phyloP scores from a whole-genome alignment of 2,329 filamentous ascomycete genomes.

The Fusarium sp. region DNA sequence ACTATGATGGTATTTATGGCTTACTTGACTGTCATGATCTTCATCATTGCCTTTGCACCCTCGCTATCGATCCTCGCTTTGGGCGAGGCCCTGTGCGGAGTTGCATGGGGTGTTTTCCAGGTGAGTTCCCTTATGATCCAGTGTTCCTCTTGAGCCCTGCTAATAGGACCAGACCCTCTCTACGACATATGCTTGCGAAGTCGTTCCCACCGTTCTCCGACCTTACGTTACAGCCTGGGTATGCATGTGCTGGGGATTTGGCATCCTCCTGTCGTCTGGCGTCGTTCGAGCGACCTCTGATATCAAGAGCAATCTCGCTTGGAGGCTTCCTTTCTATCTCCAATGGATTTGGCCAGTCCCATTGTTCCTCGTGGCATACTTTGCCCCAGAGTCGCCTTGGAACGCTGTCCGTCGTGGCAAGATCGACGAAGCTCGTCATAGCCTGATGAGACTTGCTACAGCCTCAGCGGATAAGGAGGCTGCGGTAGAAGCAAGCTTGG shows the following conservation, averaged over 20 bases:
- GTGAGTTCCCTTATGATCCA: background rate
- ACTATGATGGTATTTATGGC: slow-evolving; percentile 18
- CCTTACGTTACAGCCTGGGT: slow-evolving; percentile 55
- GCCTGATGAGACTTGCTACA: slow-evolving; percentile 2
- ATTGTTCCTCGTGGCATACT: background rate
- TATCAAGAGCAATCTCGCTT: slow-evolving; percentile 49
- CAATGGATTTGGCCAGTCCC: slow-evolving; percentile 47
- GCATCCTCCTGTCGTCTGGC: slow-evolving; percentile 54
- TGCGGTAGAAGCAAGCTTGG: background rate
- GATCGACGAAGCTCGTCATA: background rate
- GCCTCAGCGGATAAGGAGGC: background rate
- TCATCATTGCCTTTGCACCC: background rate
- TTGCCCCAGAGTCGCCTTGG: background rate
- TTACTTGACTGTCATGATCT: background rate
- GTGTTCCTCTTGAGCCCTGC: background rate
- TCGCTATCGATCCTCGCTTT: background rate
- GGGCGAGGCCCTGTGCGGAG: background rate
- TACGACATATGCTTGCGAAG: background rate
- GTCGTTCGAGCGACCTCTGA: slow-evolving; percentile 52
- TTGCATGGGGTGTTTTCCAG: background rate
- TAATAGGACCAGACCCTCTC: background rate
- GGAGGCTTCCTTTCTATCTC: slow-evolving; percentile 50
- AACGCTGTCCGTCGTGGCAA: background rate
- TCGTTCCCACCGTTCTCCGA: slow-evolving; percentile 45
- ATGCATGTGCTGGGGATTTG: slow-evolving; percentile 58